A percentile compares a stretch with the other conserved stretches of the same genome.
phyloP scores from a whole-genome alignment of 805 yeast genomes.

The Cyberlindnera sargentensis region DNA sequence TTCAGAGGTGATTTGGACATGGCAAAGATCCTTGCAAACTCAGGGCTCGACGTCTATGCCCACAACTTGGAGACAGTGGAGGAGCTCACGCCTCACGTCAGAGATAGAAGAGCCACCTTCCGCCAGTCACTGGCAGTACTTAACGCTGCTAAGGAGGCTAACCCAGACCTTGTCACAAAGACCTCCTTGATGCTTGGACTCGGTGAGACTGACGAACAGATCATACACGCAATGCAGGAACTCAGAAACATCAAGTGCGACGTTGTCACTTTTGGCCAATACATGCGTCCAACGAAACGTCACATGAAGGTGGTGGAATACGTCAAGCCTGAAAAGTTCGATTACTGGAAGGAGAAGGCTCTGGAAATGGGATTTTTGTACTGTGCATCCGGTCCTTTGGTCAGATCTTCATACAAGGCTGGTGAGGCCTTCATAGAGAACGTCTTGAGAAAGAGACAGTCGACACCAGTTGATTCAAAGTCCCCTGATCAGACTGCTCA shows the following conservation, averaged over 20 bases:
- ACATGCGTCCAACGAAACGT: conserved; percentile 97
- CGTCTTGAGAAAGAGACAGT: conserved; percentile 65
- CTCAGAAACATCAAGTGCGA: conserved; percentile 75
- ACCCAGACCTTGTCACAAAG: conserved; percentile 75
- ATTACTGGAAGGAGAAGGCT: conserved; percentile 85
- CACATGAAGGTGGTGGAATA: conserved; percentile 98
- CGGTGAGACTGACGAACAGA: conserved; percentile 92
- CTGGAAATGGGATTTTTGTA: conserved; percentile 86
- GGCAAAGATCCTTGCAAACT: conserved; percentile 71
- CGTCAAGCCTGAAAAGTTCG: conserved; percentile 89
- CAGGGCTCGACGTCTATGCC: conserved; percentile 94
- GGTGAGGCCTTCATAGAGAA: conserved; percentile 97
- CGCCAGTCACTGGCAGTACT: conserved; percentile 79
- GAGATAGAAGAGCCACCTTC: conserved; percentile 96
- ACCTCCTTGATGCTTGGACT: conserved; percentile 95
- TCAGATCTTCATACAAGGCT: conserved; percentile 94
- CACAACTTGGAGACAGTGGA: conserved; percentile 97
- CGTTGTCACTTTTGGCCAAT: conserved; percentile 97
- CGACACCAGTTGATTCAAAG: neutral
- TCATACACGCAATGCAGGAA: conserved; percentile 67
- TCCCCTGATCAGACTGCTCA: neutral
- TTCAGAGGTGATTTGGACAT: conserved; percentile 83
- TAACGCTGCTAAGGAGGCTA: conserved; percentile 70
- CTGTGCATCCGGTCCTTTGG: conserved; percentile 96
- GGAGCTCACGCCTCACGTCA: conserved; percentile 84